Evolutionary conservation across 257 asterid genomes (phyloP).

Genomic region (Knoxia roxburghii): DNA sequence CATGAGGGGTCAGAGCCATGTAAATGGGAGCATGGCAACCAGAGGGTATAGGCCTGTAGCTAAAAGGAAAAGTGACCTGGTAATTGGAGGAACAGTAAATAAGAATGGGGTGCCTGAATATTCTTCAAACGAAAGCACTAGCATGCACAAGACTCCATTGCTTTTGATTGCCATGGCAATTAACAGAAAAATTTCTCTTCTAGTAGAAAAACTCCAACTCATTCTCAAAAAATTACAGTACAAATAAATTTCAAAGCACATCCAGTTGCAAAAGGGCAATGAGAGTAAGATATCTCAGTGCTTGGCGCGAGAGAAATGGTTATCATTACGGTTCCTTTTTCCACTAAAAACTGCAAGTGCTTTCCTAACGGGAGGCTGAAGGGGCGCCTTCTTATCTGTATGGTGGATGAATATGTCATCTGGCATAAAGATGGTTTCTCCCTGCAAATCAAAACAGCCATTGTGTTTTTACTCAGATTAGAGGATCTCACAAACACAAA

Average conservation of each 20-base stretch:
- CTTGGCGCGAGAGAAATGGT: slow-evolving; percentile 67
- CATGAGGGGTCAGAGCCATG: slow-evolving; percentile 45
- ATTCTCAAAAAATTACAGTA: not conserved
- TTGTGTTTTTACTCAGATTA: not conserved
- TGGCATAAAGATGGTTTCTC: slow-evolving; percentile 46
- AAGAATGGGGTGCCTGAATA: no score
- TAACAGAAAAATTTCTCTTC: no score
- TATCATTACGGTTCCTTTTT: slow-evolving; percentile 89
- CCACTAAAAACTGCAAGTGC: slow-evolving; percentile 86
- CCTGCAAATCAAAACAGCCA: slow-evolving; percentile 36
- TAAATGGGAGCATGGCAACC: slow-evolving; percentile 44
- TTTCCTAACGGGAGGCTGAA: slow-evolving; percentile 88
- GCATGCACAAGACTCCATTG: no score
- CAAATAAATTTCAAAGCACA: not conserved
- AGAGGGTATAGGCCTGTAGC: slow-evolving; percentile 72
- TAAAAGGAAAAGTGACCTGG: no score
- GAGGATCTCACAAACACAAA: slow-evolving; percentile 5
- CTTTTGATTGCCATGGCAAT: no score
- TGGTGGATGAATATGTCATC: slow-evolving; percentile 66
- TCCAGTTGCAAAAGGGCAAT: not conserved
- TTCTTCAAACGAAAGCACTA: no score
- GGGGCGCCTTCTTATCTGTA: slow-evolving; percentile 64
- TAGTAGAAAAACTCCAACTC: no score
- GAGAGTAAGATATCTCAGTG: slow-evolving; percentile 23
- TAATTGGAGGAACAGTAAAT: no score